These are phyloP conservation scores for Starmerella stellata DNA, from an alignment of 805 yeast species.

Conservation along the genomic window DNA sequence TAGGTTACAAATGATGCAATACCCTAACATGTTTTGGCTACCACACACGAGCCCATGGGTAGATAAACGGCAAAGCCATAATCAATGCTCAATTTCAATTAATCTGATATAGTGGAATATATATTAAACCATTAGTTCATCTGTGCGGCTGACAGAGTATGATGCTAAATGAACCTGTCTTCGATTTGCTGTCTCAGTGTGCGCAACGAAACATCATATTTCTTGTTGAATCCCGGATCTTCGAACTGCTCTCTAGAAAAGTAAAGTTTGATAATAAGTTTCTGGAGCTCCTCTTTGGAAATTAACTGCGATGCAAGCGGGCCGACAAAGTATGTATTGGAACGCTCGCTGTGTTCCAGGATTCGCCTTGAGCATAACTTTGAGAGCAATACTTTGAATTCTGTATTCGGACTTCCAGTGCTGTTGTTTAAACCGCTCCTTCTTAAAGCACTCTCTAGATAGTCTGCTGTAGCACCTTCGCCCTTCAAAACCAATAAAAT, in stretches of 20 bases:
- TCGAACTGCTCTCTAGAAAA: not conserved
- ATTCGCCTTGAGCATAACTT: not conserved
- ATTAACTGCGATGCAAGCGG: slow-evolving; percentile 3
- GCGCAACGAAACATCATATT: not conserved
- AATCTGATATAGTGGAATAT: no score
- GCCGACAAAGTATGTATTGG: slow-evolving; percentile 2
- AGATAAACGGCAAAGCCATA: no score
- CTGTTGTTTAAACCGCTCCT: not conserved
- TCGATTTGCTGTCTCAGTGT: not conserved
- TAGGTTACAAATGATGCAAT: no score
- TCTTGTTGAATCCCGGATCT: not conserved
- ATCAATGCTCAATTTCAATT: no score
- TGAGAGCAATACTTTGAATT: not conserved
- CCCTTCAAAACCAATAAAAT: slow-evolving; percentile 4
- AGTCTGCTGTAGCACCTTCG: not conserved
- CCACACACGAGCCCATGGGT: no score
- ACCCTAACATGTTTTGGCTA: no score
- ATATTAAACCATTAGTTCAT: no score
- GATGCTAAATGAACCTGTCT: slow-evolving; percentile 1
- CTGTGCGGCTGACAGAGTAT: not conserved
- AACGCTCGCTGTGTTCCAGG: not conserved
- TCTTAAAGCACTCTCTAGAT: not conserved
- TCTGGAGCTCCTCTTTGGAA: not conserved
- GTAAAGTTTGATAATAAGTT: slow-evolving; percentile 1
- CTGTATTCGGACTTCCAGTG: not conserved